phyloP scores from a whole-genome alignment of 176 grass and related monocot genomes.

The Urochloa ruziziensis region DNA sequence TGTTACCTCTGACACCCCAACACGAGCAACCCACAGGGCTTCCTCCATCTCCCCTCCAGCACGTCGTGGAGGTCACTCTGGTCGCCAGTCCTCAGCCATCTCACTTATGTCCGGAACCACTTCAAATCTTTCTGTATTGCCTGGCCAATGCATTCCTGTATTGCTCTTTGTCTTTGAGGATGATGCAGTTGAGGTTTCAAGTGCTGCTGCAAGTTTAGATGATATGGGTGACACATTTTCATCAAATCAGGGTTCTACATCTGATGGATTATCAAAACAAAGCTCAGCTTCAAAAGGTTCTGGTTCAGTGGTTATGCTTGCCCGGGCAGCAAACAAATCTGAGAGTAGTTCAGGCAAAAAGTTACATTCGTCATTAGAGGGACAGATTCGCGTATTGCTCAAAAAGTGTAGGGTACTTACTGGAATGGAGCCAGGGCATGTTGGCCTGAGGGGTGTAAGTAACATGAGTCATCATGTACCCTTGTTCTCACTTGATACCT shows the following conservation, averaged over 20 bases:
- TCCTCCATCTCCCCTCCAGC: constrained; percentile 53
- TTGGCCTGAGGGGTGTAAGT: constrained; percentile 55
- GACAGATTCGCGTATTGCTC: constrained; percentile 74
- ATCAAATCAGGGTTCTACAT: constrained; percentile 32
- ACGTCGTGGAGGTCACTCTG: constrained; percentile 43
- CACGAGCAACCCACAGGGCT: constrained; percentile 34
- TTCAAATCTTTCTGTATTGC: constrained; percentile 47
- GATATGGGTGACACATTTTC: constrained; percentile 49
- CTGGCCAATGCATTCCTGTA: constrained; percentile 74
- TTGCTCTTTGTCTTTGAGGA: constrained; percentile 92
- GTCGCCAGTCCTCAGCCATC: constrained; percentile 55
- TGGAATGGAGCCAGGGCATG: constrained; percentile 54
- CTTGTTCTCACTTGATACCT: constrained; percentile 85
- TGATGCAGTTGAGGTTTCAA: constrained; percentile 51
- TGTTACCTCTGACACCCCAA: constrained; percentile 36
- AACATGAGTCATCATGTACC: constrained; percentile 51
- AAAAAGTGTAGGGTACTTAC: constrained; percentile 68
- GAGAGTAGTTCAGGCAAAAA: constrained; percentile 60
- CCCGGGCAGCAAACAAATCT: constrained; percentile 48
- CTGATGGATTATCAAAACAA: constrained; percentile 50
- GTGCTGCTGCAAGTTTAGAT: constrained; percentile 41
- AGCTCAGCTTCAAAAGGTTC: constrained; percentile 44
- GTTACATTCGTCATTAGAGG: constrained; percentile 71
- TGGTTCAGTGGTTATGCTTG: constrained; percentile 58
- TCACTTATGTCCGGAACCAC: constrained; percentile 70